Conservation (phyloP, 2,329 filamentous ascomycete species). For the Acrodontium crateriforme region DNA sequence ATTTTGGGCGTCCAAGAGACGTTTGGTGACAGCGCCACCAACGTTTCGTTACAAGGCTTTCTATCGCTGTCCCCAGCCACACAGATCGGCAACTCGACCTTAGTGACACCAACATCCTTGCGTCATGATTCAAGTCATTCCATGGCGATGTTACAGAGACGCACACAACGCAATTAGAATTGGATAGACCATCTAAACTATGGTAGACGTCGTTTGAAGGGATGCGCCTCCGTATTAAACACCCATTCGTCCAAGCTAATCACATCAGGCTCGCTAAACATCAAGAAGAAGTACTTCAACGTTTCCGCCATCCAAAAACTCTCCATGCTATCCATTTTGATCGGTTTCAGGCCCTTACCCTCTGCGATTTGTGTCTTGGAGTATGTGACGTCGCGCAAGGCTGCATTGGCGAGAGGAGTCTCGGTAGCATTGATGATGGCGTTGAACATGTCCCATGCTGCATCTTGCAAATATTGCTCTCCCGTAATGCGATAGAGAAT, state of each 20-base stretch:
- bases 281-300: constrained; percentile 55
- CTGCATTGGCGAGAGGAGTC: constrained; percentile 33
- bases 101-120: too few species aligned
- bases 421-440: constrained; percentile 29
- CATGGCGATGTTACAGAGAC: too few species aligned
- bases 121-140: too few species aligned
- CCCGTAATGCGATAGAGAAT: constrained; percentile 47
- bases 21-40: too few species aligned
- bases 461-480: constrained; percentile 31
- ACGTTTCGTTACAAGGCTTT: too few species aligned
- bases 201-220: constrained; percentile 21
- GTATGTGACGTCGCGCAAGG: constrained; percentile 29
- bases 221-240: constrained; percentile 44
- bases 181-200: too few species aligned
- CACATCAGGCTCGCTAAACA: constrained; percentile 56
- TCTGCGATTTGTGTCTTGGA: constrained; percentile 1
- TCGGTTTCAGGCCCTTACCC: constrained; percentile 22
- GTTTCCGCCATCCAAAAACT: constrained; percentile 38
- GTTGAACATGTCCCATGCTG: constrained; percentile 38
- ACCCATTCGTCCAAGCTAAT: constrained; percentile 57
- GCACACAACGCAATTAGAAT: too few species aligned
- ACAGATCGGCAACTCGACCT: too few species aligned
- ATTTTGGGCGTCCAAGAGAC: too few species aligned
- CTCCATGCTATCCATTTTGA: constrained; percentile 32
- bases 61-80: too few species aligned